Conservation (phyloP, 106 monocot species). For the Dioscorea zingiberensis region DNA sequence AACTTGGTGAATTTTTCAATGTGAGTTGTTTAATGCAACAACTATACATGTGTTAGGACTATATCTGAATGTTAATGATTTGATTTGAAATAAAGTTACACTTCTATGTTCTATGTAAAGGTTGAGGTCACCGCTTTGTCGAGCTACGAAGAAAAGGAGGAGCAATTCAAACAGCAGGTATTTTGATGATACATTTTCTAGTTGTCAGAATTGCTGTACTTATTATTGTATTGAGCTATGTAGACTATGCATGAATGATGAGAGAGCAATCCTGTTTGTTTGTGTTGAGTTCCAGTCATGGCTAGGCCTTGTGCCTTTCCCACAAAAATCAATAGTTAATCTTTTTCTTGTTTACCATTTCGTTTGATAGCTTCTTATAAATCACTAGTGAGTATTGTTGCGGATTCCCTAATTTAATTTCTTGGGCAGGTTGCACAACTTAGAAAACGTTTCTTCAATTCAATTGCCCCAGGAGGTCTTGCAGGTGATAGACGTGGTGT, state of each 20-base stretch:
- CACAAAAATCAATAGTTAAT: too few relatives aligned
- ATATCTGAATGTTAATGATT: background rate
- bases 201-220: too few relatives aligned
- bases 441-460: slow-evolving; percentile 39
- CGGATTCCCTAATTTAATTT: background rate
- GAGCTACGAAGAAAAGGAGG: slow-evolving; percentile 52
- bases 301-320: too few relatives aligned
- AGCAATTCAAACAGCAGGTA: slow-evolving; percentile 47
- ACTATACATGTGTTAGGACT: background rate
- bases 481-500: slow-evolving; percentile 54
- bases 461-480: slow-evolving; percentile 47
- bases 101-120: slow-evolving; percentile 17
- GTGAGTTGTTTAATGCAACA: slow-evolving; percentile 20
- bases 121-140: slow-evolving; percentile 62
- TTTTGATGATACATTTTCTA: background rate
- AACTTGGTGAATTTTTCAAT: slow-evolving; percentile 53
- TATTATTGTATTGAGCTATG: too few relatives aligned
- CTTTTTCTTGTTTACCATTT: too few relatives aligned
- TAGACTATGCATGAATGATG: too few relatives aligned
- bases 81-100: too few relatives aligned
- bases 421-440: slow-evolving; percentile 36
- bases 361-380: too few relatives aligned
- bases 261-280: background rate
- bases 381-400: too few relatives aligned
- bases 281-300: background rate